Percentiles rank a stretch among this genome's conserved stretches.
These are phyloP conservation scores for Ustilago hordei DNA, from an alignment of 1,284 basidiomycete genomes.

Conservation along the genomic window DNA sequence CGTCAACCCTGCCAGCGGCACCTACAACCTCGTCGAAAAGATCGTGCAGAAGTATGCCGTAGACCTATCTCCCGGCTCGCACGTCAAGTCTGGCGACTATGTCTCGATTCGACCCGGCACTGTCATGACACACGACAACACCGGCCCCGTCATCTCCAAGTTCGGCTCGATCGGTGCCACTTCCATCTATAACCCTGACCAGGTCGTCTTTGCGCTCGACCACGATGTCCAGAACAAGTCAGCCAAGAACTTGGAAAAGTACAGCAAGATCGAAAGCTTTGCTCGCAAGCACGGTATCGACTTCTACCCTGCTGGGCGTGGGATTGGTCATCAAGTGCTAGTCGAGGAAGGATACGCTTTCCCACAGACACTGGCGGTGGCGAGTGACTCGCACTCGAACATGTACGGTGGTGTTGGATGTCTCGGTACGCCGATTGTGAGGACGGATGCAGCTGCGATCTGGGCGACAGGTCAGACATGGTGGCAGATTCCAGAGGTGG, in stretches of 20 bases:
- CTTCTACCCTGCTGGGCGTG: conserved; percentile 96
- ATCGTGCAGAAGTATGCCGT: conserved; percentile 97
- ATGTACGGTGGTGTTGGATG: conserved; percentile 99
- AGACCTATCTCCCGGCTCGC: conserved; percentile 76
- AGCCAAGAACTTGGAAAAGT: conserved; percentile 92
- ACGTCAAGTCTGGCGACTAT: conserved; percentile 94
- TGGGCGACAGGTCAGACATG: conserved; percentile 99
- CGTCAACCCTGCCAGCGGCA: conserved; percentile 34
- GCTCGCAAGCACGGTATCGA: conserved; percentile 87
- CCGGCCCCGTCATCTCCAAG: conserved; percentile 90
- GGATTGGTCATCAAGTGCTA: conserved; percentile 79
- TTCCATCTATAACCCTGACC: conserved; percentile 82
- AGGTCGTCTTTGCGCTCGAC: conserved; percentile 95
- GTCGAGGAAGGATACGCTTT: conserved; percentile 69
- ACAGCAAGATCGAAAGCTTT: conserved; percentile 90
- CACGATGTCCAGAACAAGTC: conserved; percentile 99
- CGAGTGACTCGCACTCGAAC: conserved; percentile 96
- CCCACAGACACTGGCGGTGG: conserved; percentile 73
- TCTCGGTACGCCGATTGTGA: conserved; percentile 88
- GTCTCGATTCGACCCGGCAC: conserved; percentile 98
- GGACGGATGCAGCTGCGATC: conserved; percentile 87
- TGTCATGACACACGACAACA: conserved; percentile 84
- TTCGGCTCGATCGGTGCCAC: conserved; percentile 96
- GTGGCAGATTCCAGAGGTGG: conserved; percentile 98
- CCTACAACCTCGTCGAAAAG: conserved; percentile 83